Percentiles rank a stretch among this genome's conserved stretches.
phyloP scores from a whole-genome alignment of 1,284 basidiomycete species.

The Termitomyces sp. region DNA sequence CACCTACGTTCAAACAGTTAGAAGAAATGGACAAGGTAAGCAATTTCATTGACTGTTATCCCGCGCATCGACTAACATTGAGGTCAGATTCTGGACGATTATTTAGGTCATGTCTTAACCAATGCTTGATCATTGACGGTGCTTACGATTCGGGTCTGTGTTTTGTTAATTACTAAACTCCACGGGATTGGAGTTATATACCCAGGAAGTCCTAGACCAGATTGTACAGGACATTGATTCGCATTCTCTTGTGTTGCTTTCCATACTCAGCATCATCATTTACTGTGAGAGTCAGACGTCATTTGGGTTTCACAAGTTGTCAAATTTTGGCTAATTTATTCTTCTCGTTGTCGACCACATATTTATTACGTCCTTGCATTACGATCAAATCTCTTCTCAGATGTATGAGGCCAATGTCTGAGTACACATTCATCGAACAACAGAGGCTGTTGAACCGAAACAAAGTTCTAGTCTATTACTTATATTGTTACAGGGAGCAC shows the following conservation, averaged over 20 bases:
- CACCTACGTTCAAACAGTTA: constrained; percentile 64
- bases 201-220: background rate
- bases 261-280: background rate
- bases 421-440: too few species aligned
- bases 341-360: background rate
- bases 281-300: background rate
- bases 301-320: background rate
- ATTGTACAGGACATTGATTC: background rate
- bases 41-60: background rate
- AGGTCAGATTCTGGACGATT: constrained; percentile 15
- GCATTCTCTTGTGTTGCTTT: background rate
- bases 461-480: background rate
- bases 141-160: background rate
- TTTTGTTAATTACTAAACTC: background rate
- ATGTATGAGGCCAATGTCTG: too few species aligned
- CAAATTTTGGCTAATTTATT: background rate
- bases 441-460: background rate
- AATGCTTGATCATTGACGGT: background rate
- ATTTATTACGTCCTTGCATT: background rate
- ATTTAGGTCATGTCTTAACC: constrained; percentile 9
- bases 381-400: background rate
- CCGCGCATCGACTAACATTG: background rate
- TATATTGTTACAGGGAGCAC: background rate
- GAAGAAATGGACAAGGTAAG: constrained; percentile 75
- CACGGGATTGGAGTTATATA: constrained; percentile 7